Evolutionary conservation across 2,329 filamentous ascomycete genomes (phyloP).

Genomic region (Claviceps humidiphila): DNA sequence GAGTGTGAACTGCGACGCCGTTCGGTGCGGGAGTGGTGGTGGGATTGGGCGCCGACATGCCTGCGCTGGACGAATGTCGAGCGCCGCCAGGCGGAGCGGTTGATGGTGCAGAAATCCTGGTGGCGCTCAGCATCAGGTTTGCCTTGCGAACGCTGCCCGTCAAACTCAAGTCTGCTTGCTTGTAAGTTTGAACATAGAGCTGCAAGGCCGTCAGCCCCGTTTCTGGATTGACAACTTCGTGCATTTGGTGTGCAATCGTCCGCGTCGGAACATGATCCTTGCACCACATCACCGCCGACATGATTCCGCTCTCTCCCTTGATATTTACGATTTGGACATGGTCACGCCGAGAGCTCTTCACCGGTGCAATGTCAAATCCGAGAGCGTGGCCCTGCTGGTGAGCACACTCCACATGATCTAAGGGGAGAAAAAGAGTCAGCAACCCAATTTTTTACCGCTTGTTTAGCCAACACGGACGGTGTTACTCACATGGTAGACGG

Average conservation of each 20-base stretch:
- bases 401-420: conserved; percentile 72
- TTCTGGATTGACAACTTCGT: conserved; percentile 55
- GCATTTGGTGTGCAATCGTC: conserved; percentile 62
- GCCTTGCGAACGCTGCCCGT: conserved; percentile 92
- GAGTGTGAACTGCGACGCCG: conserved; percentile 8
- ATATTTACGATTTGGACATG: conserved; percentile 68
- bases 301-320: conserved; percentile 66
- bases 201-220: conserved; percentile 68
- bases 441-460: neutral
- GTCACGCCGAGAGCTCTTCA: conserved; percentile 80
- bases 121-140: conserved; percentile 55
- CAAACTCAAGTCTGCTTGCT: conserved; percentile 81
- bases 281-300: conserved; percentile 83
- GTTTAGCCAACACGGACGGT: neutral
- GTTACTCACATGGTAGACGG: conserved; percentile 33
- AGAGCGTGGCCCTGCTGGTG: conserved; percentile 70
- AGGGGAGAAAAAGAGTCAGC: conserved; percentile 5
- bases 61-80: conserved; percentile 36
- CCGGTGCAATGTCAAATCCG: conserved; percentile 79
- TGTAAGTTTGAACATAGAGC: conserved; percentile 77
- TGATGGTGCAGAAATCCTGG: conserved; percentile 34
- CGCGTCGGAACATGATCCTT: conserved; percentile 70
- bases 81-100: conserved; percentile 18
- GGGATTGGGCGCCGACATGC: conserved; percentile 2
- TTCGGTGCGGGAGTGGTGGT: conserved; percentile 5